A percentile compares a stretch with the other conserved stretches of the same genome.
Evolutionary conservation across 1,139 yeast species (phyloP).

Genomic region (Pichia sp.): DNA sequence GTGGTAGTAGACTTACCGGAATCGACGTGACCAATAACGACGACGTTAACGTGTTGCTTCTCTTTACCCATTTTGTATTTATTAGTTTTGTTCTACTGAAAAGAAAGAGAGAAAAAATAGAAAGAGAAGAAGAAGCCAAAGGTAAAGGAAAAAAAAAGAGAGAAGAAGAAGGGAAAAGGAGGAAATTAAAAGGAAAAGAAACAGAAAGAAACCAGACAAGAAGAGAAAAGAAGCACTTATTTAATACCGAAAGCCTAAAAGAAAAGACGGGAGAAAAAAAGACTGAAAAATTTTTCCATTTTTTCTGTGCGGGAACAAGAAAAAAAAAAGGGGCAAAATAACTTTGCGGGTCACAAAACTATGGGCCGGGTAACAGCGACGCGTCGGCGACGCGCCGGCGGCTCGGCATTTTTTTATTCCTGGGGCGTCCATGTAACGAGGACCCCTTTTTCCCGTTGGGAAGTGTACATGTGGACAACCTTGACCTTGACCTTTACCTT

Average conservation of each 20-base stretch:
- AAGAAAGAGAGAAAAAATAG: neutral
- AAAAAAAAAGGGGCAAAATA: neutral
- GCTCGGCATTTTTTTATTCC: no score
- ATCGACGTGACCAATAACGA: slow-evolving; percentile 99
- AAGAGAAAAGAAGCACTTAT: neutral
- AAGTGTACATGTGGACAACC: neutral
- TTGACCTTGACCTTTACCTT: neutral
- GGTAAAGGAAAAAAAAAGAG: neutral
- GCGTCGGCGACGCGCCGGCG: neutral
- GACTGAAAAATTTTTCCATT: slow-evolving; percentile 1
- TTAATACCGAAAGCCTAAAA: neutral
- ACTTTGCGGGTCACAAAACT: neutral
- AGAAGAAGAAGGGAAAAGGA: neutral
- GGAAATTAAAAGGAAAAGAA: neutral
- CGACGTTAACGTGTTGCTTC: slow-evolving; percentile 97
- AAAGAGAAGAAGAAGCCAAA: neutral
- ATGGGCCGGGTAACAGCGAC: neutral
- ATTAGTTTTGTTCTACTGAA: slow-evolving; percentile 1
- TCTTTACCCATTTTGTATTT: slow-evolving; percentile 55
- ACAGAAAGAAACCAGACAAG: neutral
- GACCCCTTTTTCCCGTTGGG: no score
- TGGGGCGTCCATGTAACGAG: no score
- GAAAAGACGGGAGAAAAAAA: neutral
- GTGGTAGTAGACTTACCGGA: slow-evolving; percentile 98
- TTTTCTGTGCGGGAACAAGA: neutral